These are phyloP conservation scores for Phyllosticta capitalensis DNA, from an alignment of 2,329 filamentous ascomycete genomes.

Conservation along the genomic window DNA sequence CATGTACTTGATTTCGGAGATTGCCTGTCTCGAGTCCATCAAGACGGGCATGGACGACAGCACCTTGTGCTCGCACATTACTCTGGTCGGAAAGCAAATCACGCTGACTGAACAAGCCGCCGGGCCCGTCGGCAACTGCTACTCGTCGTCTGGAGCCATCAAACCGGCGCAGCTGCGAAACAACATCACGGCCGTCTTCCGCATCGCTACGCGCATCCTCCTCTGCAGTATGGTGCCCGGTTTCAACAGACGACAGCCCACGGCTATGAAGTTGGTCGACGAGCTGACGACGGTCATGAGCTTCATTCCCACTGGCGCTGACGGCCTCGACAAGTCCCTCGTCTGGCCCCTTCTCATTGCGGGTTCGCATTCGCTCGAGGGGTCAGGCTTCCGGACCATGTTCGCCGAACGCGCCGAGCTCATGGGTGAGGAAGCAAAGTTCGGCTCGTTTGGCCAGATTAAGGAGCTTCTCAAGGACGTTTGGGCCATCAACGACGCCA, in stretches of 20 bases:
- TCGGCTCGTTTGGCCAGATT: conserved; percentile 81
- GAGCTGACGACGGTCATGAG: conserved; percentile 69
- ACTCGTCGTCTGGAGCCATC: conserved; percentile 58
- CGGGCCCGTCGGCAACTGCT: conserved; percentile 40
- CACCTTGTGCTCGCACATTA: conserved; percentile 78
- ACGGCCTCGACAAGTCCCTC: conserved; percentile 81
- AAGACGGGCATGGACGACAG: conserved; percentile 75
- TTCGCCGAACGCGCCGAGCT: conserved; percentile 65
- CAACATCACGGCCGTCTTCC: conserved; percentile 87
- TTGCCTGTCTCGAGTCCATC: conserved; percentile 86
- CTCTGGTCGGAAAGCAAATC: conserved; percentile 78
- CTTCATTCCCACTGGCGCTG: conserved; percentile 69
- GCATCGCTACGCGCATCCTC: conserved; percentile 86
- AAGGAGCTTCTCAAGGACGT: conserved; percentile 69
- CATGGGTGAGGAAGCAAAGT: conserved; percentile 66
- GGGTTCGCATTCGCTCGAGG: conserved; percentile 64
- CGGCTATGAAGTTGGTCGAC: conserved; percentile 66
- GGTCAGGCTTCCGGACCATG: conserved; percentile 66
- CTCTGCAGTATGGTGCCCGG: conserved; percentile 92
- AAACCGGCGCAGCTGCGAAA: conserved; percentile 73
- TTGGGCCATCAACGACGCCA: conserved; percentile 67
- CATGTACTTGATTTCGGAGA: conserved; percentile 97
- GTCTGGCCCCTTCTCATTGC: conserved; percentile 90
- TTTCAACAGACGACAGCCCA: conserved; percentile 64
- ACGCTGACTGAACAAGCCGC: conserved; percentile 60